Evolutionary conservation across 768 basidiomycete genomes (phyloP).

Genomic region (Leccinum longicurvipes): DNA sequence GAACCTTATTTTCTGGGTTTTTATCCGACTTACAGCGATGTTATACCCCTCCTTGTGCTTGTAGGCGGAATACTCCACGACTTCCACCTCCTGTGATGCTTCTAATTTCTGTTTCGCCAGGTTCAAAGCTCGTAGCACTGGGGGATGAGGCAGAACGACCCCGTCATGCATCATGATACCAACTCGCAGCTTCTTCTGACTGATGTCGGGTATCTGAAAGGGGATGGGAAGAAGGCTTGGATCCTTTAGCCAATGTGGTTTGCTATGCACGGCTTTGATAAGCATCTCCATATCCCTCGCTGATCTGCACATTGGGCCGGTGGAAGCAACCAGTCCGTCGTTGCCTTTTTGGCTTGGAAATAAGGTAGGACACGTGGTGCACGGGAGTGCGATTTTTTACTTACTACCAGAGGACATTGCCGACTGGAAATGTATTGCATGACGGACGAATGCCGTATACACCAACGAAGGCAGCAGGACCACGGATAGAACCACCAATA

Average conservation of each 20-base stretch:
- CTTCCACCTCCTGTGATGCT: slow-evolving; percentile 32
- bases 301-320: slow-evolving; percentile 28
- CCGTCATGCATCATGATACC: slow-evolving; percentile 35
- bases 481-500: slow-evolving; percentile 39
- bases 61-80: slow-evolving; percentile 36
- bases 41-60: slow-evolving; percentile 33
- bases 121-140: slow-evolving; percentile 39
- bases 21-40: slow-evolving; percentile 29
- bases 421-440: slow-evolving; percentile 29
- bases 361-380: slow-evolving; percentile 6
- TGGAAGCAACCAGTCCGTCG: slow-evolving; percentile 9
- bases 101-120: slow-evolving; percentile 35
- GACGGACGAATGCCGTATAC: slow-evolving; percentile 42
- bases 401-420: slow-evolving; percentile 15
- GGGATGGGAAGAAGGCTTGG: slow-evolving; percentile 33
- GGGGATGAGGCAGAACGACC: slow-evolving; percentile 39
- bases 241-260: slow-evolving; percentile 42
- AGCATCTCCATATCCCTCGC: slow-evolving; percentile 26
- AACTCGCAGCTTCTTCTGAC: slow-evolving; percentile 28
- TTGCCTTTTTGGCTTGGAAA: slow-evolving; percentile 24
- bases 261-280: slow-evolving; percentile 22
- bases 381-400: background rate
- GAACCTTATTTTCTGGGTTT: too few relatives aligned
- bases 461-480: slow-evolving; percentile 35
- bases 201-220: slow-evolving; percentile 21